Percentiles rank a stretch among this genome's conserved stretches.
Evolutionary conservation across 2,329 filamentous ascomycete genomes (phyloP).

Genomic region (Aspergillus pseudonomiae): DNA sequence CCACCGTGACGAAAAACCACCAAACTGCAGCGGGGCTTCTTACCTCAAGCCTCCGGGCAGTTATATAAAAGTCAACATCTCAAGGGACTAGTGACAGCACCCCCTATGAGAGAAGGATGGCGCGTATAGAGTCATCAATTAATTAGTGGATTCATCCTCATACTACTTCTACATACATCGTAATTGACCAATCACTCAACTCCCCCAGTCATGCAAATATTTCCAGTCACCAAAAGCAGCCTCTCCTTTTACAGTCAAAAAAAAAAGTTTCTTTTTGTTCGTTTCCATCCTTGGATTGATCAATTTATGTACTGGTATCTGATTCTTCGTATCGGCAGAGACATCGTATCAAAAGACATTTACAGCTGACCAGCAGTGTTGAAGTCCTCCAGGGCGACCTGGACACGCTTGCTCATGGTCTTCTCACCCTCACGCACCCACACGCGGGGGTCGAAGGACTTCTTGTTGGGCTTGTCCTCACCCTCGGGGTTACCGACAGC

Average conservation of each 20-base stretch:
- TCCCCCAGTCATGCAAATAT: slow-evolving; percentile 8
- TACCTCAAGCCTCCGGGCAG: neutral
- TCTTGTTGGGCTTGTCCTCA: slow-evolving; percentile 99
- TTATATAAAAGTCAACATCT: neutral
- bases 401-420: slow-evolving; percentile 83
- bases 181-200: slow-evolving; percentile 10
- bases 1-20: neutral
- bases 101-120: neutral
- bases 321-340: slow-evolving; percentile 21
- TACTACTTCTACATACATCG: slow-evolving; percentile 15
- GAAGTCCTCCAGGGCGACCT: slow-evolving; percentile 86
- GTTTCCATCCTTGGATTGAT: slow-evolving; percentile 9
- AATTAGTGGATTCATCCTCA: slow-evolving; percentile 14
- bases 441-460: slow-evolving; percentile 85
- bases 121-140: neutral
- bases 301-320: slow-evolving; percentile 26
- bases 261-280: neutral
- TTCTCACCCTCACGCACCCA: slow-evolving; percentile 95
- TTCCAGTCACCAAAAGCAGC: neutral
- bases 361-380: slow-evolving; percentile 80
- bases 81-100: neutral
- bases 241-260: slow-evolving; percentile 9
- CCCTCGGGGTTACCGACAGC: slow-evolving; percentile 95
- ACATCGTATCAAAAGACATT: slow-evolving; percentile 33
- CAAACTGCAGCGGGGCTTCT: neutral